Percentiles rank a stretch among this genome's conserved stretches.
Conservation (phyloP, 2,329 filamentous ascomycete genomes). For the Xylogone sp. region DNA sequence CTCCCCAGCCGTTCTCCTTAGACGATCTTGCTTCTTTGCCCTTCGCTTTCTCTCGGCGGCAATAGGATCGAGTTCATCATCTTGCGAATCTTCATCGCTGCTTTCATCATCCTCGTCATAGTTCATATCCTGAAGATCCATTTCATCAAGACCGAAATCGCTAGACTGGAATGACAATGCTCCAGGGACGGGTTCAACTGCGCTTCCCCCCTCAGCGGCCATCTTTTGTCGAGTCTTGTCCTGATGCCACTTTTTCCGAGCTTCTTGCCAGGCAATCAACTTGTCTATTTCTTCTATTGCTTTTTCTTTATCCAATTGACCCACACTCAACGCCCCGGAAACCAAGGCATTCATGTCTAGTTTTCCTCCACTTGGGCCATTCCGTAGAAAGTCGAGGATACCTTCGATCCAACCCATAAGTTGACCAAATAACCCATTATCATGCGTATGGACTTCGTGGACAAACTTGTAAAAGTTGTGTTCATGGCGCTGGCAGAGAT, state of each 20-base stretch:
- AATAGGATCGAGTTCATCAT: constrained; percentile 83
- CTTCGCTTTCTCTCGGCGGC: constrained; percentile 77
- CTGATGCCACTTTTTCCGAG: constrained; percentile 95
- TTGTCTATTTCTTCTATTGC: constrained; percentile 78
- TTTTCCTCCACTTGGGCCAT: constrained; percentile 80
- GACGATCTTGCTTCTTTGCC: constrained; percentile 71
- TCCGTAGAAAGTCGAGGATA: constrained; percentile 87
- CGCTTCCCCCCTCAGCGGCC: constrained; percentile 69
- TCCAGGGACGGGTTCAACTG: constrained; percentile 45
- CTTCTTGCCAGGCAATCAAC: constrained; percentile 90
- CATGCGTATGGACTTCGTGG: constrained; percentile 94
- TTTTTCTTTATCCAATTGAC: constrained; percentile 64
- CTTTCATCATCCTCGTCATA: constrained; percentile 69
- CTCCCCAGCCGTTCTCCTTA: constrained; percentile 78
- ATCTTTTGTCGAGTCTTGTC: constrained; percentile 99
- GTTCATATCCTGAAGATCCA: constrained; percentile 81
- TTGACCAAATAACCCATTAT: constrained; percentile 93
- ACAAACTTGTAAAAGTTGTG: constrained; percentile 99
- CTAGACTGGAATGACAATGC: constrained; percentile 65
- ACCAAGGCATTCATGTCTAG: constrained; percentile 94
- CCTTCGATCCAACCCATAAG: constrained; percentile 97
- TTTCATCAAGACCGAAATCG: constrained; percentile 87
- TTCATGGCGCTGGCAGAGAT: constrained; percentile 90
- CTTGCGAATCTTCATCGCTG: constrained; percentile 60
- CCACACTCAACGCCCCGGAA: constrained; percentile 68